Evolutionary conservation across 202 grass and related monocot genomes (phyloP), one percentile per base, ranked within the genome.

Genomic region (Hordeum pubiflorum): DNA sequence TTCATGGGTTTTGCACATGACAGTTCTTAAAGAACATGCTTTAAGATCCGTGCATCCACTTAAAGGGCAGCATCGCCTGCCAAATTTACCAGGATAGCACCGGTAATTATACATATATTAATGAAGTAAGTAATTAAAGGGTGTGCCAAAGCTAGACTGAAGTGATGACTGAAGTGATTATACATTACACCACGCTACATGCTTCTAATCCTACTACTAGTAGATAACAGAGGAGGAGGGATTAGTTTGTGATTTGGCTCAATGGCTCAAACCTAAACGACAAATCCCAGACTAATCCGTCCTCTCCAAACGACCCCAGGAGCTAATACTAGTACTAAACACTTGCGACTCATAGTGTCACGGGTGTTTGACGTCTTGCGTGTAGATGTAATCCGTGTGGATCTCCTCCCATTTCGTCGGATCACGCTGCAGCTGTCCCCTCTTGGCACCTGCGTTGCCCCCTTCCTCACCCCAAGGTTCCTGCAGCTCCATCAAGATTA

Each of bases 381-480:
- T 91, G 74, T 91, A 91, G 68, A 91, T 88, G 58, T 91, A 91
- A 59, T 91, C 89, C 4, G 85, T 82, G 73, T 91, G 89, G 34
- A 85, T 18, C 72, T 91, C 89, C 24, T 24, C 75, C 89, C 85
- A 87, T 57, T 75, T 85, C 21, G 39, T 63, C 6, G 67, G 14
- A 4, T 69, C 81, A 33, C 79, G 54, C 48, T n/a, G 74, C 44
- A 26, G 5, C 22, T 65, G 63, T 9, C 43, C 76, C 24, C 74
- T n/a, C 21, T 43, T 18, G 26, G 36, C 36, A 22, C 17, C 73
- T 11, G 38, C n/a, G 10, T n/a, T 39, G 36, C 85, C 34, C 4
- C 54, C 79, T 56, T 23, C 34, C 37, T 60, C 18, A 3, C 10
- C 29, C 48, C 13, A 60, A 2, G 77, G 72, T 58, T 85, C 85